Evolutionary conservation across 2,329 filamentous ascomycete genomes (phyloP).

Genomic region (Cryphonectria carpinicola): DNA sequence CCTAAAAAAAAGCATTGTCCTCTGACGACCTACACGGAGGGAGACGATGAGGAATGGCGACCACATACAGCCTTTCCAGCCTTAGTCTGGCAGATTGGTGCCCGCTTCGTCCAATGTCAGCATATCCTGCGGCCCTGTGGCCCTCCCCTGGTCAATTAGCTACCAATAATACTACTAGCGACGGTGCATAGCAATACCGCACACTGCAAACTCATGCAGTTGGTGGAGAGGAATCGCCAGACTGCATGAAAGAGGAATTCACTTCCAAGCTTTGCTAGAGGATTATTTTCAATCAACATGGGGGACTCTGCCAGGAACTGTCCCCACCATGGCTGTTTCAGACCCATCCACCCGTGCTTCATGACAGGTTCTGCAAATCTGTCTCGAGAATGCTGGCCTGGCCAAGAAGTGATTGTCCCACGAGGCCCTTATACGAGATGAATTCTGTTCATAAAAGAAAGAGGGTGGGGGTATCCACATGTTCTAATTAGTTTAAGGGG

Average conservation of each 20-base stretch:
- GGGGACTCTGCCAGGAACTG: not conserved
- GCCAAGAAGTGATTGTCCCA: not conserved
- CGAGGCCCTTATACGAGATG: not conserved
- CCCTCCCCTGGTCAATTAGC: not conserved
- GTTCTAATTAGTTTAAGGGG: not conserved
- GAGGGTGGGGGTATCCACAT: not conserved
- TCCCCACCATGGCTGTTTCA: not conserved
- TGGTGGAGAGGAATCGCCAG: no score
- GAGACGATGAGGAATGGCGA: no score
- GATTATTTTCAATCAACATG: not conserved
- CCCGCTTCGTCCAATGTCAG: no score
- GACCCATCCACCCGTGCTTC: not conserved
- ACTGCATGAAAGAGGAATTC: no score
- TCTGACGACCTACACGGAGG: no score
- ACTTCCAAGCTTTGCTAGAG: no score
- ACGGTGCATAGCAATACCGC: not conserved
- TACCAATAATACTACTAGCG: not conserved
- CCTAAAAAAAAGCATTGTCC: no score
- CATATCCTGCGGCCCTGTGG: not conserved
- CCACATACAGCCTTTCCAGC: no score
- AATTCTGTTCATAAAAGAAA: not conserved
- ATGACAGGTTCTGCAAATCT: not conserved
- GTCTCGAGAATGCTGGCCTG: not conserved
- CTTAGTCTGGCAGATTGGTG: no score
- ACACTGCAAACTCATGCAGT: not conserved